phyloP scores from a whole-genome alignment of 257 asterid genomes.

The Ophiorrhiza pumila region DNA sequence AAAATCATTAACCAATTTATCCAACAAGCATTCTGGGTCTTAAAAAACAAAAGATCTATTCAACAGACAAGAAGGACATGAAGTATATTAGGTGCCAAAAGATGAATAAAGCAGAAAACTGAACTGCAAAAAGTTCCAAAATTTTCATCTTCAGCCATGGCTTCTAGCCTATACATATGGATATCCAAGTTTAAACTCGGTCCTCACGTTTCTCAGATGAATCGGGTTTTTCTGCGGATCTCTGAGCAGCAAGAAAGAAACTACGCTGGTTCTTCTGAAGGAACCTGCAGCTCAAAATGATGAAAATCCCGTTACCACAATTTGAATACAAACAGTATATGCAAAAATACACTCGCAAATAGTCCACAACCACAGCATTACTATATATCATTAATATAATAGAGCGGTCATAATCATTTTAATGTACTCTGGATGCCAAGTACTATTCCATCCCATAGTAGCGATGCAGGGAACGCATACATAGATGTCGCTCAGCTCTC shows the following conservation, averaged over 20 bases:
- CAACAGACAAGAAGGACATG: background rate
- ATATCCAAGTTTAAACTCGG: background rate
- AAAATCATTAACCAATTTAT: background rate
- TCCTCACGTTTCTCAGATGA: conserved; percentile 8
- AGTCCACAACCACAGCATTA: background rate
- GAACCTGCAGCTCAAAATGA: conserved; percentile 34
- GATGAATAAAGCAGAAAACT: background rate
- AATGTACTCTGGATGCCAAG: background rate
- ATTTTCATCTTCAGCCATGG: conserved; percentile 1
- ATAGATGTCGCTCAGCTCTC: background rate
- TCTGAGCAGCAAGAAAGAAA: conserved; percentile 34
- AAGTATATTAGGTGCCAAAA: background rate
- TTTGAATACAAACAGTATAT: background rate
- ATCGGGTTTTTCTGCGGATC: conserved; percentile 20
- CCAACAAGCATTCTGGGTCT: background rate
- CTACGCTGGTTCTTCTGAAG: conserved; percentile 46
- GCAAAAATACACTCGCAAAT: too few relatives aligned
- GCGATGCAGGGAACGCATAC: background rate
- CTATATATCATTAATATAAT: background rate
- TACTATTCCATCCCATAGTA: background rate
- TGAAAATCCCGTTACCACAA: background rate
- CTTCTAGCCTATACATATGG: background rate
- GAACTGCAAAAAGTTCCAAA: conserved; percentile 5
- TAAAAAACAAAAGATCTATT: background rate
- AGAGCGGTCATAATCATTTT: background rate